Base-by-base conservation (phyloP, 2,329 filamentous ascomycete species). In the Herpotrichia juniperi region DNA sequence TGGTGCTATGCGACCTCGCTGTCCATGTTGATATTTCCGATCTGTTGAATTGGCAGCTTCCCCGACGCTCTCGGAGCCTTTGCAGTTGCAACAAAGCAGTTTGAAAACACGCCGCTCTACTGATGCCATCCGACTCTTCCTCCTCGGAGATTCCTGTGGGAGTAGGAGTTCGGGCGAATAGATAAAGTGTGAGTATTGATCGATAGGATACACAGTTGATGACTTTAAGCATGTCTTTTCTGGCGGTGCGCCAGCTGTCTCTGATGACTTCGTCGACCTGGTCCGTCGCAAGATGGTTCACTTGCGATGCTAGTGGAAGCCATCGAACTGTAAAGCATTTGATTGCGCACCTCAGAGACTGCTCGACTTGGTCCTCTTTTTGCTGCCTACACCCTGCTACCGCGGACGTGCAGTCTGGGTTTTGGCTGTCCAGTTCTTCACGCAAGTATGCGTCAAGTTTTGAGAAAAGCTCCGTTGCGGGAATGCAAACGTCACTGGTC, bases 161-260 rank as follows among this genome's bases (percentile, higher is more conserved):
- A 24, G 46, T 43, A 8, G 55, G 51, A 6, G 49, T 54, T 45
- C 50, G 51, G 11, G 48, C 30, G 25, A 58, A 58, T 7, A 52
- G 21, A 19, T 52, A 55, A 10, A 58, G 32, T 31, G 55, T 39
- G 5, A 58, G 49, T 9, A 55, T 43, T 17, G 51, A 58, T 17
- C 51, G 45, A 34, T 58, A 58, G 4, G 48, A 55, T 11, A 19
- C n/a, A 12, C 35, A 45, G 39, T 55, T 58, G 22, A 58, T 46
- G 14, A 55, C 48, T 44, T 43, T 48, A 3, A 58, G 51, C 55
- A 58, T 58, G n/a, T 52, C 52, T 35, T 37, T 48, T 24, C 55
- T 49, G 14, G 55, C 35, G 8, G 30, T n/a, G 19, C 52, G 51
- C 52, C 55, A 58, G 11, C 42, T 50, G 16, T 42, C 28, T 45